Evolutionary conservation across 495 filamentous ascomycete species (phyloP), one percentile per base, ranked within the genome.

Genomic region (Neurospora sp.): DNA sequence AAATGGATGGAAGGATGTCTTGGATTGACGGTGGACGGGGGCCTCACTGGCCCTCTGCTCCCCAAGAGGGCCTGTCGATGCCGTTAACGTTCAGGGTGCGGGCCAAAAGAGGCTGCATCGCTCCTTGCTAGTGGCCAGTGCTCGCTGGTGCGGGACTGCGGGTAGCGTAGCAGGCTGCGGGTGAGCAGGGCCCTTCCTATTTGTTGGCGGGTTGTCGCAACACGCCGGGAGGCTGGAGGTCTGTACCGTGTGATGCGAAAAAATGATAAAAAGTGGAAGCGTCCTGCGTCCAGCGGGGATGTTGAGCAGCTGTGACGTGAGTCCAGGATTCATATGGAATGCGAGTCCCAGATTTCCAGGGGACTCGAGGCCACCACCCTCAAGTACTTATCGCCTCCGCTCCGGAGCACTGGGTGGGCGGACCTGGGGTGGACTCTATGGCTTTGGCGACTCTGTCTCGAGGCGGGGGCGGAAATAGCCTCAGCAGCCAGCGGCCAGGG

Each of bases 231-330:
- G 74, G 72, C 70, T 74, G 54, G 72, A 71, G 43, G 71, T 34
- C 37, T 71, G 75, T 71, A 78, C 70, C 77, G 77, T 78, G 77
- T 77, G 77, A 78, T 78, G 77, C 42, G 69, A 75, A 73, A 73
- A 48, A 28, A 71, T 72, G 71, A 77, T 66, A 74, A 72, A 74
- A 74, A 71, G 54, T 42, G 70, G 71, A 72, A 76, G 74, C 69
- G 54, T 73, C 72, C 66, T 42, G 59, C 39, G 69, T 62, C 62
- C 72, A 37, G 37, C 31, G 72, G 70, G 72, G 45, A 71, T 69
- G 72, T 39, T 62, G 66, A 70, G 34, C 36, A 45, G 66, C 39
- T 73, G 69, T 73, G 72, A 71, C 59, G 72, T 73, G 69, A 40
- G 54, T 66, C 28, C 54, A 66, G 54, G 54, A 66, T 66, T 66